Base-by-base conservation (phyloP, 495 filamentous ascomycete species). In the Podospora anserina region DNA sequence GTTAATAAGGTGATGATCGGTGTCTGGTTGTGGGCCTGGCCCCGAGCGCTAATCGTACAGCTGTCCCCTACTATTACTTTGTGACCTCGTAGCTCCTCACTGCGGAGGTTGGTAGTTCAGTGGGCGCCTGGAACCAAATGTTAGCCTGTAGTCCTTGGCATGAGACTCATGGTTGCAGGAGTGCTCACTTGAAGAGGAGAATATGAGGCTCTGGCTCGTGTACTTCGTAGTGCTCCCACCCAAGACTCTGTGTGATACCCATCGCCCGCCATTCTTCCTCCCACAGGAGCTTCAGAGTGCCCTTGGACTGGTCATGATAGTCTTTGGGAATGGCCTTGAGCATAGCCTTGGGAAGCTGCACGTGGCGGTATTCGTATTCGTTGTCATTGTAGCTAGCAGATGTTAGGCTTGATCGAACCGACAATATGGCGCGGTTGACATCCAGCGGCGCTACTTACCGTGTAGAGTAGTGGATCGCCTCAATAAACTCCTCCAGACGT, bases 141-240 rank as follows among this genome's bases (percentile, higher is more conserved):
- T 56, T 66, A 63, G 64, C 66, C 62, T 9, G 67, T 44, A 13
- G 55, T 64, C 63, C 3, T 44, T 23, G 59, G 61, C 20, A 9
- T 55, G 53, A n/a, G n/a, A 32, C 32, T 61, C 59, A 9, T 20
- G 0, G 16, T 27, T 60, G 28, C 18, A 30, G 55, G 18, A 16
- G 23, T 9, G 80, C 91, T 79, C 79, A 98, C 95, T 99, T 99
- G 86, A 99, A 99, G 16, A 99, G 86, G 34, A 99, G 87, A 69
- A 99, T 98, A 72, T 99, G 95, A 62, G 95, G 95, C 82, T 99
- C 95, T 49, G 95, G 95, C 79, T 97, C 96, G 77, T 99, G 95
- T 65, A 98, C 95, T 79, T 99, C 95, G 72, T 99, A 99, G 80
- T 99, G 95, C 76, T 97, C 94, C 95, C 95, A 99, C 28, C 95